phyloP scores from a whole-genome alignment of 2,329 filamentous ascomycete species.

The Grosmannia penicillata region DNA sequence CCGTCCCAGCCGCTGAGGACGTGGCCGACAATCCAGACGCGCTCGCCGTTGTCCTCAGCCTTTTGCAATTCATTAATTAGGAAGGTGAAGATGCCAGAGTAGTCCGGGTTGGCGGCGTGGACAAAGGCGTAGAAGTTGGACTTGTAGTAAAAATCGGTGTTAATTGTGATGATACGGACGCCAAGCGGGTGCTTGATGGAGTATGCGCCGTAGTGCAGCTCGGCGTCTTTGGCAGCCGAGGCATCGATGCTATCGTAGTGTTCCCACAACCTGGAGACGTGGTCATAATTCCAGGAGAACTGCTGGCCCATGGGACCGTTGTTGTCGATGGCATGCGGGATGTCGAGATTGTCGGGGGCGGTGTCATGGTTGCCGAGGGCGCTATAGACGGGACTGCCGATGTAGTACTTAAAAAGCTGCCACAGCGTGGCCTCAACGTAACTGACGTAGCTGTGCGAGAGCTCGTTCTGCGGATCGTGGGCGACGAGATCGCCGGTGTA shows the following conservation, averaged over 20 bases:
- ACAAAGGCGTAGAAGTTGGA: conserved; percentile 41
- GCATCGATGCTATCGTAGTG: conserved; percentile 34
- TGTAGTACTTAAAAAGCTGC: conserved; percentile 38
- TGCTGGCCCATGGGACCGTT: conserved; percentile 31
- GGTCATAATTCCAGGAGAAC: conserved; percentile 37
- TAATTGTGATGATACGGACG: conserved; percentile 42
- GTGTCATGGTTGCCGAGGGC: conserved; percentile 45
- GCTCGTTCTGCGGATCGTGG: conserved; percentile 35
- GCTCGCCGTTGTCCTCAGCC: conserved; percentile 34
- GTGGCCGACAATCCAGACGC: conserved; percentile 43
- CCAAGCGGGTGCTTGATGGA: conserved; percentile 29
- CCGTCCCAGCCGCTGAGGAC: conserved; percentile 36
- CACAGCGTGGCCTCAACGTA: conserved; percentile 38
- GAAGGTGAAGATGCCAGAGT: conserved; percentile 36
- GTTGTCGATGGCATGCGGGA: conserved; percentile 29
- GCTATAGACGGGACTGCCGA: conserved; percentile 39
- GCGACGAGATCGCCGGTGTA: conserved; percentile 46
- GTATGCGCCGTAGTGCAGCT: conserved; percentile 35
- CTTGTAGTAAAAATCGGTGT: conserved; percentile 45
- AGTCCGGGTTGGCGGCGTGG: conserved; percentile 32
- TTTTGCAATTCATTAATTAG: conserved; percentile 35
- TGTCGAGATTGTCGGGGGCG: conserved; percentile 35
- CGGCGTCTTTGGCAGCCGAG: conserved; percentile 18
- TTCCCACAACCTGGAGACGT: conserved; percentile 29
- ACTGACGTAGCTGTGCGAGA: conserved; percentile 35